Evolutionary conservation across 176 grass and related monocot genomes (phyloP).

Genomic region (Rhynchospora pubera): DNA sequence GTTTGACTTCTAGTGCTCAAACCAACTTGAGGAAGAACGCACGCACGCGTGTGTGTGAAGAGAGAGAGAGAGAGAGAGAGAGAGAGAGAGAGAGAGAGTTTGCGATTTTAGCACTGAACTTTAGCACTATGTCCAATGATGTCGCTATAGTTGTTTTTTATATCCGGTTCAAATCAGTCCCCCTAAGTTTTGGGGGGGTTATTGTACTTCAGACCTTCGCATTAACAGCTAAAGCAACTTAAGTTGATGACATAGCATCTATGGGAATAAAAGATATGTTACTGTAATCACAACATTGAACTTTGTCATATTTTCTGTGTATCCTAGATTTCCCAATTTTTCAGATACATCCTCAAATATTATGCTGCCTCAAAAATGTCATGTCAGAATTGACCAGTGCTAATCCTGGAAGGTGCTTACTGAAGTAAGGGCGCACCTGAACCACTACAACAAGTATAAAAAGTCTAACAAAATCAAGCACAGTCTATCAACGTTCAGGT

Average conservation of each 20-base stretch:
- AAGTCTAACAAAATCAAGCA: background rate
- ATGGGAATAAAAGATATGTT: background rate
- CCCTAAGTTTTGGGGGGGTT: background rate
- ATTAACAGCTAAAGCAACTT: background rate
- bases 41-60: too few species aligned
- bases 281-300: background rate
- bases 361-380: background rate
- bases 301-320: background rate
- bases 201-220: background rate
- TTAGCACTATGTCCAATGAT: too few species aligned
- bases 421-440: background rate
- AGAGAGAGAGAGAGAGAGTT: too few species aligned
- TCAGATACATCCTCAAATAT: background rate
- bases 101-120: too few species aligned
- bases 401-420: background rate
- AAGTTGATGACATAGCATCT: background rate
- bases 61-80: too few species aligned
- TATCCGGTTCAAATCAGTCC: too few species aligned
- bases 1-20: too few species aligned
- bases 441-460: background rate
- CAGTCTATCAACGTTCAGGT: background rate
- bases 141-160: too few species aligned
- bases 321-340: background rate
- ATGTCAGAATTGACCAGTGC: background rate
- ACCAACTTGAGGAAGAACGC: too few species aligned